phyloP scores from a whole-genome alignment of 1,284 basidiomycete genomes.

The Omphalotus olearius region DNA sequence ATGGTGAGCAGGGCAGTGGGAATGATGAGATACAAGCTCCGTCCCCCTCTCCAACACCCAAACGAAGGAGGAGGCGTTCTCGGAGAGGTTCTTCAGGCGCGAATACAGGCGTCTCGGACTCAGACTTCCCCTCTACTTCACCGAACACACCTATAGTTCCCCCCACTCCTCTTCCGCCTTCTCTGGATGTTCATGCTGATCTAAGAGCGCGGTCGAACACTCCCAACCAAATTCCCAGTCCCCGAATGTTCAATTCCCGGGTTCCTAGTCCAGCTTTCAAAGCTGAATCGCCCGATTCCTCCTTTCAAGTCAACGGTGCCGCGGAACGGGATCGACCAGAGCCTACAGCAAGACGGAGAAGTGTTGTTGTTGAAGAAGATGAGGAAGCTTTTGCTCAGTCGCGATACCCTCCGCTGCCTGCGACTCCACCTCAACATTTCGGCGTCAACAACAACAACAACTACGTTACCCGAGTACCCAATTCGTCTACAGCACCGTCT shows the following conservation, averaged over 20 bases:
- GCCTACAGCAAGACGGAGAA: slow-evolving; percentile 45
- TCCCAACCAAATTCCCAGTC: slow-evolving; percentile 34
- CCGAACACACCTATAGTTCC: slow-evolving; percentile 59
- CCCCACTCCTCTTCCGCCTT: slow-evolving; percentile 43
- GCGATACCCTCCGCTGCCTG: slow-evolving; percentile 25
- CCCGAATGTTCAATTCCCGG: slow-evolving; percentile 17
- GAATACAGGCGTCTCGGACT: slow-evolving; percentile 54
- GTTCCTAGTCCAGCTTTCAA: slow-evolving; percentile 11
- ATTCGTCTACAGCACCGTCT: slow-evolving; percentile 48
- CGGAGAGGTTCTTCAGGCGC: slow-evolving; percentile 49
- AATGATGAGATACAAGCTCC: slow-evolving; percentile 47
- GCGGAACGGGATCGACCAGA: slow-evolving; percentile 18
- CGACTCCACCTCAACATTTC: slow-evolving; percentile 28
- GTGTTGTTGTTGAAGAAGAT: slow-evolving; percentile 68
- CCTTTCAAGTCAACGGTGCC: not conserved
- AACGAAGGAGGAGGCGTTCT: slow-evolving; percentile 55
- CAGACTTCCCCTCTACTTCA: slow-evolving; percentile 55
- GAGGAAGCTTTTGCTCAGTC: slow-evolving; percentile 34
- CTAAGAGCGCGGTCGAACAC: slow-evolving; percentile 36
- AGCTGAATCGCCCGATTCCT: slow-evolving; percentile 2
- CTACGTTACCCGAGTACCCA: slow-evolving; percentile 34
- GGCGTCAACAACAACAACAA: slow-evolving; percentile 22
- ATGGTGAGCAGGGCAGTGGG: slow-evolving; percentile 57
- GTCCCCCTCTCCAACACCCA: slow-evolving; percentile 38
- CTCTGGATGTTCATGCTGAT: slow-evolving; percentile 29